Percentiles rank a stretch among this genome's conserved stretches.
These are phyloP conservation scores for Trichomonas tenax DNA, from an alignment of 208 protist genomes.

Conservation along the genomic window DNA sequence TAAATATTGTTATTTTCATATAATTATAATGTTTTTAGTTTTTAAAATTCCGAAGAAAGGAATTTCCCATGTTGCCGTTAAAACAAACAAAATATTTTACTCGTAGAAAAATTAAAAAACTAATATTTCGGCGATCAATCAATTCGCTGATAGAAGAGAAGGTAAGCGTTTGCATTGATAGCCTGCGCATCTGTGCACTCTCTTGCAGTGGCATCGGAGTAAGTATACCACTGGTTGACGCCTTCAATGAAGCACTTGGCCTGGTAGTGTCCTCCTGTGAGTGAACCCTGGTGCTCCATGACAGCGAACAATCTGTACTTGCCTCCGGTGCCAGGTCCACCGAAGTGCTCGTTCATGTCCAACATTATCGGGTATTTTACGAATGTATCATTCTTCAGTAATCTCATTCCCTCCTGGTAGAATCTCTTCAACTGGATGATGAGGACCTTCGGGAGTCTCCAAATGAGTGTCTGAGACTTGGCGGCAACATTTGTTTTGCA, in stretches of 20 bases:
- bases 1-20: too few relatives aligned
- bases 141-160: neutral
- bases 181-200: neutral
- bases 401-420: neutral
- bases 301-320: neutral
- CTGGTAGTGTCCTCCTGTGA: neutral
- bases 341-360: neutral
- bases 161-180: neutral
- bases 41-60: too few relatives aligned
- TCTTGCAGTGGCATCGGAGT: neutral
- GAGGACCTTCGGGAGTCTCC: neutral
- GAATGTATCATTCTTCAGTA: neutral
- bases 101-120: too few relatives aligned
- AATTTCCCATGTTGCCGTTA: too few relatives aligned
- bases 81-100: too few relatives aligned
- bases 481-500: neutral
- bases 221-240: neutral
- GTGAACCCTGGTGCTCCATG: neutral
- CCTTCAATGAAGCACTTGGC: neutral
- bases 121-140: neutral
- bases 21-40: too few relatives aligned
- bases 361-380: neutral
- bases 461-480: neutral
- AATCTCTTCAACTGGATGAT: slow-evolving; percentile 19
- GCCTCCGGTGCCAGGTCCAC: neutral